These are phyloP conservation scores for Aspergillus puulaauensis DNA, from an alignment of 2,329 filamentous ascomycete species.

Conservation along the genomic window DNA sequence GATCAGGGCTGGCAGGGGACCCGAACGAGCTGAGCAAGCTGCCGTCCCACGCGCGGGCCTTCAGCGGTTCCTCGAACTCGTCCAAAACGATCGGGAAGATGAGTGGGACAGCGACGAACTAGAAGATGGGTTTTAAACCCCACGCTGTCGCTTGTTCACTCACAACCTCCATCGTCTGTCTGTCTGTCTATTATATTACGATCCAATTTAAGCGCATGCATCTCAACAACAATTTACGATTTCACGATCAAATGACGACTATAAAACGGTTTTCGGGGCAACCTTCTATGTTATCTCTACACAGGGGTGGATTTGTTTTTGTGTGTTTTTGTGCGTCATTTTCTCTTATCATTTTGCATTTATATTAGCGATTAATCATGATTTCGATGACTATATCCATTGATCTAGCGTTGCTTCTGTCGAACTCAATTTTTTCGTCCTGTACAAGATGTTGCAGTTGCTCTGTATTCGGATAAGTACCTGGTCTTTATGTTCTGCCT, in stretches of 20 bases:
- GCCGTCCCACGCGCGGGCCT: constrained; percentile 37
- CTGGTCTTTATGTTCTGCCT: background rate
- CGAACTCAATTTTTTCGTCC: background rate
- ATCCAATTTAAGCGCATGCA: background rate
- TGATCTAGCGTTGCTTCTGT: background rate
- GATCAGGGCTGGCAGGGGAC: constrained; percentile 26
- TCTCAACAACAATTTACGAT: constrained; percentile 2
- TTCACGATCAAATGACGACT: constrained; percentile 7
- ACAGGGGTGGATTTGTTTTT: background rate
- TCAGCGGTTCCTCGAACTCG: constrained; percentile 54
- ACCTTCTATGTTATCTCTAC: constrained; percentile 2
- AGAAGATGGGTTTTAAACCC: constrained; percentile 39
- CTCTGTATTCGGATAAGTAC: background rate
- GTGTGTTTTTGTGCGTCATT: background rate
- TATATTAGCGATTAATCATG: constrained; percentile 4
- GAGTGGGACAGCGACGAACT: constrained; percentile 61
- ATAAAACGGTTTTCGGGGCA: constrained; percentile 1
- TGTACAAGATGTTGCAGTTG: constrained; percentile 8
- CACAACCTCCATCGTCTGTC: background rate
- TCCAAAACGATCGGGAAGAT: constrained; percentile 55
- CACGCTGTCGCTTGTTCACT: background rate
- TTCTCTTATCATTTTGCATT: constrained; percentile 3
- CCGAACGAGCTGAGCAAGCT: constrained; percentile 15
- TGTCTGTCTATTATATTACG: background rate
- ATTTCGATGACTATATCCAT: background rate